phyloP scores from a whole-genome alignment of 345 rosid genomes.

The Syzygium oleosum region DNA sequence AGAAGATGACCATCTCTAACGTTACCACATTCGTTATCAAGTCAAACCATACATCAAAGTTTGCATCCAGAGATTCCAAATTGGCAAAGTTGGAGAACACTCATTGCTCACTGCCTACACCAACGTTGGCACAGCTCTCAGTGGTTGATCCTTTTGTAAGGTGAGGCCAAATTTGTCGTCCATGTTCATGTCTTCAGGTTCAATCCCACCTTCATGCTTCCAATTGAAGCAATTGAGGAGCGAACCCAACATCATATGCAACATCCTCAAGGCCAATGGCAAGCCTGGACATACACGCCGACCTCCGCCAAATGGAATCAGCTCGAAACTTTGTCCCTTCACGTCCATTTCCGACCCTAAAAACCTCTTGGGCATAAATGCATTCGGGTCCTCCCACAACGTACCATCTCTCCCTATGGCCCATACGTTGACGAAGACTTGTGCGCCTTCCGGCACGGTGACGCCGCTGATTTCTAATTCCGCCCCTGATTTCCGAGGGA shows the following conservation, averaged over 20 bases:
- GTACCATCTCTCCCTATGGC: slow-evolving; percentile 28
- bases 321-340: slow-evolving; percentile 10
- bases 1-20: background rate
- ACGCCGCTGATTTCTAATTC: slow-evolving; percentile 20
- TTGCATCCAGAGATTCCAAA: background rate
- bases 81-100: background rate
- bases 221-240: slow-evolving; percentile 16
- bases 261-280: slow-evolving; percentile 21
- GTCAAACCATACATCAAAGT: background rate
- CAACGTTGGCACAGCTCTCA: background rate
- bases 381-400: slow-evolving; percentile 13
- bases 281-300: slow-evolving; percentile 33
- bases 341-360: slow-evolving; percentile 8
- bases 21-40: background rate
- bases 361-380: slow-evolving; percentile 26
- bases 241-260: slow-evolving; percentile 30
- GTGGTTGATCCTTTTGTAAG: slow-evolving; percentile 14
- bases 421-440: slow-evolving; percentile 23
- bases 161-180: slow-evolving; percentile 9
- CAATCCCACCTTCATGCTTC: slow-evolving; percentile 10
- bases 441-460: slow-evolving; percentile 1
- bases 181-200: slow-evolving; percentile 7
- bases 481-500: slow-evolving; percentile 16
- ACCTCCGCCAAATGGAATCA: slow-evolving; percentile 18
- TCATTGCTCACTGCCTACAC: background rate